phyloP scores from a whole-genome alignment of 768 basidiomycete species.

The Pleurotus eryngii region DNA sequence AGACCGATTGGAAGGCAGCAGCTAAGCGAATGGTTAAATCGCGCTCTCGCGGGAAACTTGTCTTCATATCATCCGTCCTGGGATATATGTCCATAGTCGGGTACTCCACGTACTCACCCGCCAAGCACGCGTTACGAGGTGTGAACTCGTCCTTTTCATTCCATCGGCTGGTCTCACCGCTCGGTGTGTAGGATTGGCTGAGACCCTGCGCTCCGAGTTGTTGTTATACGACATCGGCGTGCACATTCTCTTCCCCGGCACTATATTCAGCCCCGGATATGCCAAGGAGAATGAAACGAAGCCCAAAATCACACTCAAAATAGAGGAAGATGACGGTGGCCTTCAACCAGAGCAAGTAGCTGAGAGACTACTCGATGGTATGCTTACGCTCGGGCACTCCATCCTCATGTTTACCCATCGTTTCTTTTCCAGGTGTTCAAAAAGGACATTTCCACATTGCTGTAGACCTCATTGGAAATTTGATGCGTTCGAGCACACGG shows the following conservation, averaged over 20 bases:
- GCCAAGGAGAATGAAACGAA: constrained; percentile 63
- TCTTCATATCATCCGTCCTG: constrained; percentile 61
- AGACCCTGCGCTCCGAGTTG: constrained; percentile 64
- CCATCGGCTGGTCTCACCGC: not conserved
- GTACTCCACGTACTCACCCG: constrained; percentile 65
- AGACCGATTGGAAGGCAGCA: constrained; percentile 40
- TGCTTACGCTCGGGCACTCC: not conserved
- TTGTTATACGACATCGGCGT: constrained; percentile 60
- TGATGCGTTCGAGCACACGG: constrained; percentile 56
- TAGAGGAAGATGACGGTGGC: constrained; percentile 64
- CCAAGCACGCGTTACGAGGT: constrained; percentile 75
- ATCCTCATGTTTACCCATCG: not conserved
- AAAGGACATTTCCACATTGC: constrained; percentile 63
- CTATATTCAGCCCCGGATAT: constrained; percentile 64
- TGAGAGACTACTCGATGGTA: constrained; percentile 46
- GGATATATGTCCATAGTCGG: constrained; percentile 63
- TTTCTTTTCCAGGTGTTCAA: constrained; percentile 43
- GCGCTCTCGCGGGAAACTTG: constrained; percentile 49
- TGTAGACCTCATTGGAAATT: constrained; percentile 50
- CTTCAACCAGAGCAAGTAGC: constrained; percentile 53
- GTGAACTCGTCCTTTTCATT: constrained; percentile 7
- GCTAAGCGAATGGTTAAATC: constrained; percentile 51
- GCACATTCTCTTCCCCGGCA: constrained; percentile 67
- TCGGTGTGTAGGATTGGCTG: constrained; percentile 54
- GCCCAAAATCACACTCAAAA: constrained; percentile 60